Conservation (phyloP, 2,329 filamentous ascomycete genomes). For the Juglanconis oblonga region DNA sequence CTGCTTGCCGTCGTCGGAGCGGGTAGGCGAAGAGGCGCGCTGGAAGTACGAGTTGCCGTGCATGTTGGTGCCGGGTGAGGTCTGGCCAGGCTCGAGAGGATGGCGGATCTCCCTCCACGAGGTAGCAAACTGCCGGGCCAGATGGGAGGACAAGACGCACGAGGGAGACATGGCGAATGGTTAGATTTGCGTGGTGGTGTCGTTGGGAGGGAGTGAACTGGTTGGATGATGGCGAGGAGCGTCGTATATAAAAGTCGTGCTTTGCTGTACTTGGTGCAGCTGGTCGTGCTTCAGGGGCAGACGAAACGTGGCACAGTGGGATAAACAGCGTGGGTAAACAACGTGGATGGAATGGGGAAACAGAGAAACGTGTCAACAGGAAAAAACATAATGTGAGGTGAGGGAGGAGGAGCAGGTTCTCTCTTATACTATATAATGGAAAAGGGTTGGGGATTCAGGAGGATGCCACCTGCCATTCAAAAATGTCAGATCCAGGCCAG, state of each 20-base stretch:
- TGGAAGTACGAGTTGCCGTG: conserved; percentile 29
- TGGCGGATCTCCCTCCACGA: conserved; percentile 55
- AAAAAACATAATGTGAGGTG: not conserved
- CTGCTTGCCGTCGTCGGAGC: conserved; percentile 34
- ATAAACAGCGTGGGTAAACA: not conserved
- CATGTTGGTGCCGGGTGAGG: conserved; percentile 24
- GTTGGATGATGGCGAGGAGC: too few relatives aligned
- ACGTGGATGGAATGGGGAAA: too few relatives aligned
- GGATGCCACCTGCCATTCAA: not conserved
- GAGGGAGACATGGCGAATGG: conserved; percentile 53
- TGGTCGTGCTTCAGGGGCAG: not conserved
- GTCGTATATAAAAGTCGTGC: too few relatives aligned
- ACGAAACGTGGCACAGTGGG: too few relatives aligned
- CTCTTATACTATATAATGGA: too few relatives aligned
- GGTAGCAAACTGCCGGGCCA: conserved; percentile 58
- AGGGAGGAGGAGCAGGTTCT: not conserved
- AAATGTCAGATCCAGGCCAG: too few relatives aligned
- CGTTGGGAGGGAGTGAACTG: too few relatives aligned
- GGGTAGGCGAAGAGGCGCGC: conserved; percentile 33
- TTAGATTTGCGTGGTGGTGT: conserved; percentile 4
- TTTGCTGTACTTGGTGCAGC: not conserved
- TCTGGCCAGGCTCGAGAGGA: conserved; percentile 22
- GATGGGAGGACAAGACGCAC: conserved; percentile 59
- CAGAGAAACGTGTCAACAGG: too few relatives aligned
- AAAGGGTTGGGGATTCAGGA: not conserved